A percentile compares a stretch with the other conserved stretches of the same genome.
Conservation (phyloP, 805 yeast species). For the Teunomyces atbi region DNA sequence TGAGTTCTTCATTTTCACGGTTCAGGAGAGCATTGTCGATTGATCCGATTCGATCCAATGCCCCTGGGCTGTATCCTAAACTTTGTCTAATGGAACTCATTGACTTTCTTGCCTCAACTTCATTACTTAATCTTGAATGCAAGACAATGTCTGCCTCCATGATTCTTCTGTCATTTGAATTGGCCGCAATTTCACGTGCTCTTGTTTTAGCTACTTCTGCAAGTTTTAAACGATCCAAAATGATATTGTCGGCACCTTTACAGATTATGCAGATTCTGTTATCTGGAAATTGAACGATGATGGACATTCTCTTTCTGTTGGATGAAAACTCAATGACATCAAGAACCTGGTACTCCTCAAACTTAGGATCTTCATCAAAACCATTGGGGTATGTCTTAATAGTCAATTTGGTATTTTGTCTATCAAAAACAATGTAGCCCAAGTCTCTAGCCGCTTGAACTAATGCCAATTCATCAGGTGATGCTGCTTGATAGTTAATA, state of each 20-base stretch:
- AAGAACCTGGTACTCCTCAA: conserved; percentile 70
- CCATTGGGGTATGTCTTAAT: conserved; percentile 85
- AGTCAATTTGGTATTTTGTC: conserved; percentile 56
- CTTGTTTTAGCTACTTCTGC: conserved; percentile 60
- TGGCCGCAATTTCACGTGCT: conserved; percentile 58
- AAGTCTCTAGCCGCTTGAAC: conserved; percentile 93
- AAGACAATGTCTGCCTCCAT: conserved; percentile 76
- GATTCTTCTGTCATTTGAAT: conserved; percentile 61
- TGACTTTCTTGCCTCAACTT: conserved; percentile 30
- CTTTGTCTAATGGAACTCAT: conserved; percentile 32
- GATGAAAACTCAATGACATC: conserved; percentile 86
- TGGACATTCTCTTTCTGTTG: conserved; percentile 89
- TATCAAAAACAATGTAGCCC: conserved; percentile 81
- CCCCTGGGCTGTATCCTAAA: conserved; percentile 11
- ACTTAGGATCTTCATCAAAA: conserved; percentile 58
- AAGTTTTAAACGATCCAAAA: conserved; percentile 68
- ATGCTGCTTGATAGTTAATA: conserved; percentile 85
- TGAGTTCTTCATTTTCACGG: conserved; percentile 51
- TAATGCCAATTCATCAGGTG: conserved; percentile 94
- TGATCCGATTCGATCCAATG: conserved; percentile 30
- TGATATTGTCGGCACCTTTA: conserved; percentile 95
- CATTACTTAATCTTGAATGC: conserved; percentile 48
- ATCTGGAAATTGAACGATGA: conserved; percentile 76
- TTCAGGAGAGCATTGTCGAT: conserved; percentile 50
- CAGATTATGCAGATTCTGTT: conserved; percentile 73